Base-by-base conservation (phyloP, 192 early-diverging fungal species). In the Linnemannia elongata region DNA sequence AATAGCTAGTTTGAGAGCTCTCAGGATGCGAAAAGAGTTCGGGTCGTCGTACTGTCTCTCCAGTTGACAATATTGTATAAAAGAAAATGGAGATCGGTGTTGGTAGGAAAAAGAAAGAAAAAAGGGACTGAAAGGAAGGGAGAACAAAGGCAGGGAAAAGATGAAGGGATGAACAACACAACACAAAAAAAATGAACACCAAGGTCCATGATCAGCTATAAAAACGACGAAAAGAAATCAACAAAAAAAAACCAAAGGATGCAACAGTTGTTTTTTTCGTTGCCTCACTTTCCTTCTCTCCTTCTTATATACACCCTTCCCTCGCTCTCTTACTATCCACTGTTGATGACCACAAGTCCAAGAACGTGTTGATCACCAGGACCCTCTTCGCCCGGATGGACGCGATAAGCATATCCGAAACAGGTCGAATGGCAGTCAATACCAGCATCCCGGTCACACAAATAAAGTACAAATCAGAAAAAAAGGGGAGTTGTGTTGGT, bases 361-460 rank as follows among this genome's bases (percentile, higher is more conserved):
- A 18, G 49, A 52, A 52, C 49, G 18, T 52, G 49, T 18, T 66
- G 30, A 33, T 66, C 30, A 33, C 6, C 15, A 27, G 10, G 1
- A 22, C 49, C 4, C 20, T 20, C 49, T 18, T 22, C 49, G 18
- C 27, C 60, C 60, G 30, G 60, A 66, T 66, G 60, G 60, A 66
- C 30, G 60, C 13, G 60, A 66, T 12, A 66, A 66, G 60, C 60
- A 27, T 66, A 66, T 66, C 60, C 60, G 60, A 66, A 66, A 66
- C 60, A 30, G 13, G 60, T 33, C 30, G 60, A 66, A 66, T 66
- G 60, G 60, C 12, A 66, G 60, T 30, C 30, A 33, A 33, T 66
- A 66, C 60, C 60, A 66, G 30, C 30, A 33, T 33, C 60, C 60
- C 60, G 60, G 60, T 66, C 60, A 66, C 60, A 66, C 60, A 66